Evolutionary conservation across 805 yeast genomes (phyloP), one percentile per base, ranked within the genome.

Genomic region (fission yeast (Schizosaccharomyces pombe)): DNA sequence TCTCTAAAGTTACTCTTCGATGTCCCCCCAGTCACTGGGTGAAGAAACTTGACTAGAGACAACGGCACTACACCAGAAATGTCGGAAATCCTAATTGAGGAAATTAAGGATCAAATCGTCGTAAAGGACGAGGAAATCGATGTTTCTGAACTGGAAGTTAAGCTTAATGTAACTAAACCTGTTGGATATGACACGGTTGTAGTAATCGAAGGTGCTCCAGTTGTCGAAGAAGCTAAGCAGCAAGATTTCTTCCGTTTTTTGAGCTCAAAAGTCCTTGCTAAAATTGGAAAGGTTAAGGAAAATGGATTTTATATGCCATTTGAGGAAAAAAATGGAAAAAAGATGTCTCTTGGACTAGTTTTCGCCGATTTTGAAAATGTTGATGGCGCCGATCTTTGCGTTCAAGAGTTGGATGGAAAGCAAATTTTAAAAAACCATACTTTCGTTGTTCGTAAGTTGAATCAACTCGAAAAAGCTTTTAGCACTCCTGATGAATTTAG

Each of bases 371-470:
- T 77, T 68, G 80, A 74, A 59, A 72, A 76, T 51, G 71, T 76
- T 2, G 76, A 74, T 53, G 74, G 72, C 65, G 96, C 91, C 52
- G 78, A 74, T 55, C 77, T 78, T 57, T 94, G 94, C 52, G 80
- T 87, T 62, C 80, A 78, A 65, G 75, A 77, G 58, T 76, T 84
- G 66, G 80, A 89, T 68, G 84, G 86, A 62, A 87, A 86, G 73
- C 86, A 86, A 67, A 76, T 91, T 63, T 98, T 91, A 71, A 82
- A 83, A 59, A 87, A 85, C 68, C 99, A 91, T 71, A 79, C 93
- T 62, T 73, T 91, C 63, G 75, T 77, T 60, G 83, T 89, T 59
- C 91, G 89, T 74, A 81, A 78, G 64, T 83, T 72, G 65, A 89
- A 82, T 53, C 69, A 74, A 55, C 77, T 75, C 47, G 75, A 75